phyloP scores from a whole-genome alignment of 208 protist species.

The Trypanosoma rangeli region DNA sequence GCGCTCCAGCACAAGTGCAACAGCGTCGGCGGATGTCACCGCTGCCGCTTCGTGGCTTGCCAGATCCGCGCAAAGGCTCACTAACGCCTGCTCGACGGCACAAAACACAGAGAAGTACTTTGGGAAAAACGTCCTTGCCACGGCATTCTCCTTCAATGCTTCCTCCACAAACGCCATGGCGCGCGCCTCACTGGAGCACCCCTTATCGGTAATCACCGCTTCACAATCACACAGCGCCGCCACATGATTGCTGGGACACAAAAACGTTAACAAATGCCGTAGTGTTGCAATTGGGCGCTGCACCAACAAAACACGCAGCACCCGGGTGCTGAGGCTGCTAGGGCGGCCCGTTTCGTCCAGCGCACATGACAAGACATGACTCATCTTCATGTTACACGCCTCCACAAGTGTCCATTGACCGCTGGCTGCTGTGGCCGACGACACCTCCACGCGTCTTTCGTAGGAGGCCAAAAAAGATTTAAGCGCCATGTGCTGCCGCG shows the following conservation, averaged over 20 bases:
- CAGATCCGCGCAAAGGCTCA: conserved; percentile 25
- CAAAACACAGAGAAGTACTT: conserved; percentile 36
- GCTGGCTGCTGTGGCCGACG: background rate
- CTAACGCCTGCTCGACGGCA: conserved; percentile 36
- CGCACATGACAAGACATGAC: conserved; percentile 23
- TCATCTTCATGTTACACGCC: conserved; percentile 18
- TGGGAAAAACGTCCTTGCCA: conserved; percentile 39
- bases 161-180: conserved; percentile 19
- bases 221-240: conserved; percentile 29
- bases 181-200: conserved; percentile 10
- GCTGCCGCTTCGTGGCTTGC: background rate
- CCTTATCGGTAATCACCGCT: conserved; percentile 38
- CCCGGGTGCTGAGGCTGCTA: conserved; percentile 11
- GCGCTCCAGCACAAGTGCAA: conserved; percentile 13
- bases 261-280: conserved; percentile 30
- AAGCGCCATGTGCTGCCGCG: conserved; percentile 11
- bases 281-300: conserved; percentile 41
- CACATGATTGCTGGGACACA: conserved; percentile 27
- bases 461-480: conserved; percentile 9
- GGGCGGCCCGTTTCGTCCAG: conserved; percentile 7
- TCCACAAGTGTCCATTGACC: conserved; percentile 13
- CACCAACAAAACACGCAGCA: conserved; percentile 25
- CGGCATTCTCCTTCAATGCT: conserved; percentile 15
- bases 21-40: background rate
- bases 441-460: background rate